These are phyloP conservation scores for Dactylellina leptospora DNA, from an alignment of 2,329 filamentous ascomycete species.

Conservation along the genomic window DNA sequence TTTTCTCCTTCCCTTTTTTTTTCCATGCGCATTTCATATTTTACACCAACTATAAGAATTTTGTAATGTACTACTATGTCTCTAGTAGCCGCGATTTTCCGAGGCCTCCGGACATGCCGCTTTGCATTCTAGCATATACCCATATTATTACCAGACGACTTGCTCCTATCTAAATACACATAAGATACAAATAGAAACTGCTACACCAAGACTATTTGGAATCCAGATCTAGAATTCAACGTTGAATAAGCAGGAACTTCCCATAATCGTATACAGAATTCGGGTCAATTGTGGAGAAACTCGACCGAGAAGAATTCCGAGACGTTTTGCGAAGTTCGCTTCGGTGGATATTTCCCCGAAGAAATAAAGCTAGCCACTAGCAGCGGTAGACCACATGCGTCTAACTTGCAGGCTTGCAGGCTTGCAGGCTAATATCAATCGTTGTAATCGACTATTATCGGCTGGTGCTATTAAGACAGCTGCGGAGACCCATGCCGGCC, in stretches of 20 bases:
- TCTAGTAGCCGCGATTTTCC: background rate
- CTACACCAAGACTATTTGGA: background rate
- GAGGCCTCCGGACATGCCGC: background rate
- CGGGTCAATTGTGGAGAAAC: conserved; percentile 53
- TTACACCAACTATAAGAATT: background rate
- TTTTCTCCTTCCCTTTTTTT: conserved; percentile 4
- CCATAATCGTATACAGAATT: conserved; percentile 30
- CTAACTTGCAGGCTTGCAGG: too few species aligned
- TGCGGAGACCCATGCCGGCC: background rate
- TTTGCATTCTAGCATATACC: conserved; percentile 24
- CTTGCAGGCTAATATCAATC: conserved; percentile 27
- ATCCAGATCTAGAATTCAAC: background rate
- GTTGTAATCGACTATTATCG: conserved; percentile 9
- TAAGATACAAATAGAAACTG: background rate
- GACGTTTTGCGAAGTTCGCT: conserved; percentile 8
- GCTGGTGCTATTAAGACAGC: conserved; percentile 1
- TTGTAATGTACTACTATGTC: conserved; percentile 6
- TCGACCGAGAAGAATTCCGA: conserved; percentile 49
- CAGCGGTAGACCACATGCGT: conserved; percentile 2
- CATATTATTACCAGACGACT: too few species aligned
- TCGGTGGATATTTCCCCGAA: conserved; percentile 45
- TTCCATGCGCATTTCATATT: background rate
- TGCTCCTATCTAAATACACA: too few species aligned
- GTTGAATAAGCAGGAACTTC: conserved; percentile 8
- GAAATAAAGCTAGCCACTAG: conserved; percentile 8